A percentile compares a stretch with the other conserved stretches of the same genome.
phyloP scores from a whole-genome alignment of 306 rosid species.

The Cucumis sativus region DNA sequence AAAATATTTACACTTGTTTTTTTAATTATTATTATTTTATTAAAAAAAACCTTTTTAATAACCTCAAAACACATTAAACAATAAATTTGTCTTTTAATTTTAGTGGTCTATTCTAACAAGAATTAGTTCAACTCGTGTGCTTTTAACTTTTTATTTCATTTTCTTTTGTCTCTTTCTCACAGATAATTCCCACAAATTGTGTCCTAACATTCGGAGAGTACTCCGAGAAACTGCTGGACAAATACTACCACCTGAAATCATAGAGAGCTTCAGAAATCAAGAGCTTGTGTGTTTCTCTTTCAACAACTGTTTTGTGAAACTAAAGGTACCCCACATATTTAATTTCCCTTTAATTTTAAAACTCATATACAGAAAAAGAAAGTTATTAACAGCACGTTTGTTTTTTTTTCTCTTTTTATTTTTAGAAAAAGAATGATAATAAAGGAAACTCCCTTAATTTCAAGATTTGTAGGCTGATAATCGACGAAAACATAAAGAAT shows the following conservation, averaged over 20 bases:
- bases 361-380: background rate
- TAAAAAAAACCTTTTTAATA: background rate
- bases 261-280: background rate
- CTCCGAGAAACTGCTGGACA: slow-evolving; percentile 75
- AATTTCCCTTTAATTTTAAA: background rate
- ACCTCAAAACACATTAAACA: background rate
- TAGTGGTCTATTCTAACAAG: background rate
- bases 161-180: background rate
- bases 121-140: background rate
- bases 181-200: slow-evolving; percentile 58
- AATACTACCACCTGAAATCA: slow-evolving; percentile 47
- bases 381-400: background rate
- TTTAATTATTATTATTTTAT: too few species aligned
- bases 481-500: background rate
- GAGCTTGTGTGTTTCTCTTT: background rate
- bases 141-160: background rate
- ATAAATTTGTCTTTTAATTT: background rate
- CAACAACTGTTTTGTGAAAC: background rate
- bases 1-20: too few species aligned
- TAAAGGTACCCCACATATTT: background rate
- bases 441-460: background rate
- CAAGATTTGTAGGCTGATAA: slow-evolving; percentile 7
- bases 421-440: too few species aligned
- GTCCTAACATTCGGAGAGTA: slow-evolving; percentile 82
- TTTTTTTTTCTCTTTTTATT: background rate